These are phyloP conservation scores for Starmerella geochares DNA, from an alignment of 805 yeast species.

Conservation along the genomic window DNA sequence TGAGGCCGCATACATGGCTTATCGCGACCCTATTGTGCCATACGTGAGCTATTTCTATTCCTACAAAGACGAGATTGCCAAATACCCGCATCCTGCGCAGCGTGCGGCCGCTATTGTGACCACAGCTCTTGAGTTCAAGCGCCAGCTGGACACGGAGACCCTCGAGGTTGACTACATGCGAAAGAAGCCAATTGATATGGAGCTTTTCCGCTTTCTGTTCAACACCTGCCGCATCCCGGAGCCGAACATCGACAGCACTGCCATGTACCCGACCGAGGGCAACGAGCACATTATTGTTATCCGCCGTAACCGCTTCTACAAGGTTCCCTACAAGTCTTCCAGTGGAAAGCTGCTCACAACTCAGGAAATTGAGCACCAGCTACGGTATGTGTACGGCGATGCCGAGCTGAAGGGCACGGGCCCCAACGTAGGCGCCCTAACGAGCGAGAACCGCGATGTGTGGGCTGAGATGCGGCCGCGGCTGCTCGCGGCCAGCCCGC, in stretches of 20 bases:
- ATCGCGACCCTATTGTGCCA: constrained; percentile 91
- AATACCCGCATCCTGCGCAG: constrained; percentile 31
- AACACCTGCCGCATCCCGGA: constrained; percentile 76
- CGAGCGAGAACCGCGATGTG: constrained; percentile 75
- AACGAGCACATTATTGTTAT: constrained; percentile 65
- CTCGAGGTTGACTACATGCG: constrained; percentile 71
- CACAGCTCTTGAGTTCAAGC: constrained; percentile 58
- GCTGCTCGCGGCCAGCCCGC: constrained; percentile 46
- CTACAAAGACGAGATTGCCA: constrained; percentile 52
- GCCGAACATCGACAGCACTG: constrained; percentile 46
- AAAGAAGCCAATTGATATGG: constrained; percentile 86
- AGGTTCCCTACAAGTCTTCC: constrained; percentile 38
- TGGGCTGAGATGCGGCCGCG: constrained; percentile 56
- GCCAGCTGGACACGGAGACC: constrained; percentile 55
- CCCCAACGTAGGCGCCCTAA: constrained; percentile 63
- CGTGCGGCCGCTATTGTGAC: constrained; percentile 69
- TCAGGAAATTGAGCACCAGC: constrained; percentile 41
- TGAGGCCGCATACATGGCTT: constrained; percentile 78
- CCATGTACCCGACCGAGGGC: constrained; percentile 36
- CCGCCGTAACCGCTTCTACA: constrained; percentile 70
- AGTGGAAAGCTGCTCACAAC: constrained; percentile 33
- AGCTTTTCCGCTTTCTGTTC: constrained; percentile 82
- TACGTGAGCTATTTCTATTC: constrained; percentile 83
- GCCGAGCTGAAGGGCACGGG: constrained; percentile 37
- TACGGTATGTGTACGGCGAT: constrained; percentile 43